phyloP scores from a whole-genome alignment of 2,329 filamentous ascomycete genomes.

The Calycina herbarum region DNA sequence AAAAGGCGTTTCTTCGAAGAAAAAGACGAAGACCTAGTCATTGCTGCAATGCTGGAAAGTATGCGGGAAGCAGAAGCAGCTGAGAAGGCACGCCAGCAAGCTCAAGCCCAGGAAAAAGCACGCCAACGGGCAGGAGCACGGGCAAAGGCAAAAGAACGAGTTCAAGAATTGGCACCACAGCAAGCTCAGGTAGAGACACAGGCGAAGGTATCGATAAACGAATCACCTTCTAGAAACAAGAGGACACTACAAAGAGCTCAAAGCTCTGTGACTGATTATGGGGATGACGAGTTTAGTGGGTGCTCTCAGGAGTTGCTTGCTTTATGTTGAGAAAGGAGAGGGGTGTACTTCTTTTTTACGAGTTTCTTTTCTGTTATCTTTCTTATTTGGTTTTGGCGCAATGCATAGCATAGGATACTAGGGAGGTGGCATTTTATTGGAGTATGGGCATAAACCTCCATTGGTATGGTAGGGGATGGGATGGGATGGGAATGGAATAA shows the following conservation, averaged over 20 bases:
- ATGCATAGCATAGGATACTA: background rate
- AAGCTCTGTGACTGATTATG: constrained; percentile 34
- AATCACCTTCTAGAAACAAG: background rate
- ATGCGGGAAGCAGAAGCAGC: constrained; percentile 14
- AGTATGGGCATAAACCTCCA: background rate
- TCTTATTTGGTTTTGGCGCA: background rate
- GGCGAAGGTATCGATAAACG: background rate
- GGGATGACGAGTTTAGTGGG: constrained; percentile 33
- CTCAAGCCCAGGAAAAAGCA: background rate
- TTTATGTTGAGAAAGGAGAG: constrained; percentile 8
- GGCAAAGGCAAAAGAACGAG: background rate
- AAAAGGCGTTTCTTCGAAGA: constrained; percentile 32
- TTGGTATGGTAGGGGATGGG: background rate
- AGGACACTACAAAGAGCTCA: background rate
- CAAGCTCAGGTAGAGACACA: background rate
- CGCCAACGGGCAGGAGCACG: background rate
- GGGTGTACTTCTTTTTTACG: background rate
- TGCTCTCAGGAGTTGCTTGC: constrained; percentile 30
- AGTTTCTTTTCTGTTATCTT: background rate
- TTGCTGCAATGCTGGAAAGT: constrained; percentile 31
- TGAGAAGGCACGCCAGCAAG: background rate
- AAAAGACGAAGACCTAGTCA: constrained; percentile 32
- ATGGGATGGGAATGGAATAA: constrained; percentile 2
- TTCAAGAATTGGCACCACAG: too few relatives aligned
- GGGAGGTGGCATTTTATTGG: constrained; percentile 1